A percentile compares a stretch with the other conserved stretches of the same genome.
Evolutionary conservation across 1,284 basidiomycete species (phyloP).

Genomic region (Rhodotorula sp.): DNA sequence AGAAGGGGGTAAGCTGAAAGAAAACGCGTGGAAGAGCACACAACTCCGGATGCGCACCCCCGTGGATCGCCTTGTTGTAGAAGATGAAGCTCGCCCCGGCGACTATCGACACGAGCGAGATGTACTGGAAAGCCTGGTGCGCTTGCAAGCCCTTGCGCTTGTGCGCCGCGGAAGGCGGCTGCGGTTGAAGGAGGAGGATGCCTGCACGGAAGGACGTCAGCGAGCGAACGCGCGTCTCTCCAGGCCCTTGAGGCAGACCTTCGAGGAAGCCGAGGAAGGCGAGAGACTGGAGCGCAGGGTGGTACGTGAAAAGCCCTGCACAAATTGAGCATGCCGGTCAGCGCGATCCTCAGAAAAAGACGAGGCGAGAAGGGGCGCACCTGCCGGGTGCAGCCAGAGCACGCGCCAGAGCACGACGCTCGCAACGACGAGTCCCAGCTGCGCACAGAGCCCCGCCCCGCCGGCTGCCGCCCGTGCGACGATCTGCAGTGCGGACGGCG

Average conservation of each 20-base stretch:
- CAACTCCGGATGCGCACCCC: conserved; percentile 15
- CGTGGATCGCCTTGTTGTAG: conserved; percentile 42
- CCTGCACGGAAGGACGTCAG: conserved; percentile 1
- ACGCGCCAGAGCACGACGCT: conserved; percentile 11
- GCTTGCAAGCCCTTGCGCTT: conserved; percentile 40
- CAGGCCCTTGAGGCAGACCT: conserved; percentile 9
- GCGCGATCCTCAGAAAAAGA: too few relatives aligned
- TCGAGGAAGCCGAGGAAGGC: conserved; percentile 41
- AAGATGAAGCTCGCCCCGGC: conserved; percentile 39
- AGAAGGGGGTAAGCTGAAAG: too few relatives aligned
- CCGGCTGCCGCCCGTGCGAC: neutral
- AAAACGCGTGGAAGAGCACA: too few relatives aligned
- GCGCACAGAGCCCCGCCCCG: neutral
- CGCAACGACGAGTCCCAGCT: conserved; percentile 16
- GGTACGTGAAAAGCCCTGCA: conserved; percentile 43
- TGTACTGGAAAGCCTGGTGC: conserved; percentile 42
- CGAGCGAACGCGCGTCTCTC: too few relatives aligned
- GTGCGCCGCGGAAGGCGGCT: conserved; percentile 17
- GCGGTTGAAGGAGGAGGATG: conserved; percentile 42
- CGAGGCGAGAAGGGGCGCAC: neutral
- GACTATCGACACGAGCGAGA: conserved; percentile 28
- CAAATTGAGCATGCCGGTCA: neutral
- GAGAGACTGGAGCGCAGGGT: conserved; percentile 40
- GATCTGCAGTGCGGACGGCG: neutral
- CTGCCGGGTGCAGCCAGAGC: conserved; percentile 15